A percentile compares a stretch with the other conserved stretches of the same genome.
Conservation (phyloP, 352 stramenopile genomes). For the Phytophthora meadii region DNA sequence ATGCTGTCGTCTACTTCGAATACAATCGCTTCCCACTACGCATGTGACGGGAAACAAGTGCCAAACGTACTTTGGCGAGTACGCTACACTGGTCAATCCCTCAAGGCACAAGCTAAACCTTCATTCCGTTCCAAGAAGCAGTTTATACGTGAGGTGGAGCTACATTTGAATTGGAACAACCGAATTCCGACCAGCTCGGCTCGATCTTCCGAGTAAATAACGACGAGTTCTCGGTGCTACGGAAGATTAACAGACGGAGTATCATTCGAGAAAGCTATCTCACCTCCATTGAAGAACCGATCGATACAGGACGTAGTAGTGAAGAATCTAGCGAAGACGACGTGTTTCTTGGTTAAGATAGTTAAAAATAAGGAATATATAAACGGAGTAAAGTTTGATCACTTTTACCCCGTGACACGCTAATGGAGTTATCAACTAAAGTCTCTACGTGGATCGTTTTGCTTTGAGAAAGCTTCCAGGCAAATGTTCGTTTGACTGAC, state of each 20-base stretch:
- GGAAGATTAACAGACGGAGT: conserved; percentile 17
- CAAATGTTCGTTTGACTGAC: too few relatives aligned
- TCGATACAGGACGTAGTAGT: conserved; percentile 3
- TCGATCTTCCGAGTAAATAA: conserved; percentile 20
- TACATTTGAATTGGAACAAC: conserved; percentile 28
- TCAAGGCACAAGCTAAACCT: conserved; percentile 22
- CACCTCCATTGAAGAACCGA: conserved; percentile 13
- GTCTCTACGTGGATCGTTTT: too few relatives aligned
- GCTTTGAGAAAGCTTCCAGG: too few relatives aligned
- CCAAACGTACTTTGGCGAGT: conserved; percentile 25
- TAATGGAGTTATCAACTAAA: too few relatives aligned
- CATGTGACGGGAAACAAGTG: conserved; percentile 19
- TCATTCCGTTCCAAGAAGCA: conserved; percentile 28
- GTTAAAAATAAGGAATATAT: not conserved
- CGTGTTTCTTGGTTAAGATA: conserved; percentile 7
- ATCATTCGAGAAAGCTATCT: conserved; percentile 28
- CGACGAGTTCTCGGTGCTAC: conserved; percentile 27
- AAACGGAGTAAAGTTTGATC: too few relatives aligned
- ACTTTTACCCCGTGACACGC: too few relatives aligned
- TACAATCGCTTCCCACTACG: conserved; percentile 16
- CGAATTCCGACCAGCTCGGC: conserved; percentile 17
- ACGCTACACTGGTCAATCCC: conserved; percentile 24
- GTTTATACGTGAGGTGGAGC: conserved; percentile 19
- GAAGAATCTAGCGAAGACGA: conserved; percentile 16
- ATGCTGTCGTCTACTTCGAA: conserved; percentile 6